Evolutionary conservation across 805 yeast genomes (phyloP).

Genomic region (Candida corydali): DNA sequence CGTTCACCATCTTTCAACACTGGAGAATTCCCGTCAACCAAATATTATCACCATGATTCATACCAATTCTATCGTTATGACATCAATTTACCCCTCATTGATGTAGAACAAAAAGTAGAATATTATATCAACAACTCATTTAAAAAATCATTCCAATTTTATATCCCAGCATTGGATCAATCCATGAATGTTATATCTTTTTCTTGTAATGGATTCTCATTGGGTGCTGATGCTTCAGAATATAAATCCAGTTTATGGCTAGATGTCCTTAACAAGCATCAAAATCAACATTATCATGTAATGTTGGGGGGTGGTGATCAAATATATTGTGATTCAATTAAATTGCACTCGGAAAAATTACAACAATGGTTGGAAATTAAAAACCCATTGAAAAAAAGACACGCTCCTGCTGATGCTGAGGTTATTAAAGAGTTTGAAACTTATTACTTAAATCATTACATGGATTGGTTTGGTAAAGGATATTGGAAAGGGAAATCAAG

Average conservation of each 20-base stretch:
- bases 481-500: conserved; percentile 73
- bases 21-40: conserved; percentile 47
- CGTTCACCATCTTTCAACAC: conserved; percentile 3
- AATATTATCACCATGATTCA: conserved; percentile 42
- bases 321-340: conserved; percentile 81
- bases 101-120: conserved; percentile 56
- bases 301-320: conserved; percentile 99
- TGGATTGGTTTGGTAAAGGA: conserved; percentile 89
- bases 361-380: conserved; percentile 60
- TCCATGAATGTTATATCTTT: conserved; percentile 80
- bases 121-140: conserved; percentile 52
- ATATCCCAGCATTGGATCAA: conserved; percentile 56
- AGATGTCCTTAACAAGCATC: conserved; percentile 73
- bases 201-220: conserved; percentile 89
- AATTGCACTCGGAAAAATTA: conserved; percentile 50
- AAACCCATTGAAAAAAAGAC: conserved; percentile 41
- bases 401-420: conserved; percentile 40
- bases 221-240: conserved; percentile 58
- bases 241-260: conserved; percentile 82
- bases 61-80: conserved; percentile 64
- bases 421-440: conserved; percentile 52
- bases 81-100: conserved; percentile 45
- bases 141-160: conserved; percentile 51
- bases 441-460: conserved; percentile 70
- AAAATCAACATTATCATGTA: conserved; percentile 65